phyloP scores from a whole-genome alignment of 768 basidiomycete species.

The Boletus fagicola region DNA sequence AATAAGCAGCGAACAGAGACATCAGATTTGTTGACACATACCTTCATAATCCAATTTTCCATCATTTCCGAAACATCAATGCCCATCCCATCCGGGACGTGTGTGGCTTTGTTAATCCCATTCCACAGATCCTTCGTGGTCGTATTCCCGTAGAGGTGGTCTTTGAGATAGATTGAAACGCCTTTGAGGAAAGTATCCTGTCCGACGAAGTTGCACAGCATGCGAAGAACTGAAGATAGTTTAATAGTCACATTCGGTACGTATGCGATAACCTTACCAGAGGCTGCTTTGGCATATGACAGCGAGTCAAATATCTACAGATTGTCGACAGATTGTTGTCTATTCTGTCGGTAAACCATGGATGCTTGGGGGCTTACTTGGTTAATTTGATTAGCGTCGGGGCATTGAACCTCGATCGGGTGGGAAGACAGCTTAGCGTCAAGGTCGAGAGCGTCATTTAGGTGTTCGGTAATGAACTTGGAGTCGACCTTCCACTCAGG shows the following conservation, averaged over 20 bases:
- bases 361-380: slow-evolving; percentile 42
- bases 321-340: neutral
- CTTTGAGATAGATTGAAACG: slow-evolving; percentile 90
- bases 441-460: slow-evolving; percentile 73
- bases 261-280: slow-evolving; percentile 42
- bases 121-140: slow-evolving; percentile 86
- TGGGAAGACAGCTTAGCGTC: slow-evolving; percentile 89
- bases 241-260: neutral
- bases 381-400: slow-evolving; percentile 81
- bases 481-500: slow-evolving; percentile 87
- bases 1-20: neutral
- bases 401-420: slow-evolving; percentile 89
- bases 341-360: neutral
- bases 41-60: slow-evolving; percentile 90
- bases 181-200: slow-evolving; percentile 85
- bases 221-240: slow-evolving; percentile 71
- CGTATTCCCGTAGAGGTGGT: slow-evolving; percentile 80
- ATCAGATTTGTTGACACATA: slow-evolving; percentile 18
- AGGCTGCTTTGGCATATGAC: slow-evolving; percentile 83
- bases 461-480: slow-evolving; percentile 75
- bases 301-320: slow-evolving; percentile 85
- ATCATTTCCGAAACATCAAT: slow-evolving; percentile 76
- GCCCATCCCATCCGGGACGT: slow-evolving; percentile 29
- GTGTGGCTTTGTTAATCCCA: slow-evolving; percentile 75
- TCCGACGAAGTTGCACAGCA: slow-evolving; percentile 87